Percentiles rank a stretch among this genome's conserved stretches.
Conservation (phyloP, 2,329 filamentous ascomycete genomes). For the Trichophyton equinum region DNA sequence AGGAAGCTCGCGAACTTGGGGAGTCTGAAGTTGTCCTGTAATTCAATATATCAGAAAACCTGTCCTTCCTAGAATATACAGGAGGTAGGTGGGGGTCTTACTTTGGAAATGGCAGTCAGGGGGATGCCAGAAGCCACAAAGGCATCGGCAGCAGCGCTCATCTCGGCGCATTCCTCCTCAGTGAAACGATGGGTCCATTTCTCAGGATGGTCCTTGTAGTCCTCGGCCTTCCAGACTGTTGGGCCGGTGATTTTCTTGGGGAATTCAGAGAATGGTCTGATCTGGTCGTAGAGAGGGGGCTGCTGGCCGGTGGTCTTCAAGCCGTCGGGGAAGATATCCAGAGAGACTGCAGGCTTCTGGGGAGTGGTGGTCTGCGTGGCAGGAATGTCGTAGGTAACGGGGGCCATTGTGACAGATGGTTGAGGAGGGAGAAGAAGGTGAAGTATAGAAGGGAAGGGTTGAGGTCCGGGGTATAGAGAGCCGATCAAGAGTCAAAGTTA, state of each 20-base stretch:
- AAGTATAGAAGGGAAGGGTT: neutral
- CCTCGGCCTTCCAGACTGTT: constrained; percentile 58
- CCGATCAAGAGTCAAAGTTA: neutral
- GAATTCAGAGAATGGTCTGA: constrained; percentile 58
- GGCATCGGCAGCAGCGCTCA: constrained; percentile 53
- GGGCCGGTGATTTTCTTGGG: constrained; percentile 57
- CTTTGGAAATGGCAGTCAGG: constrained; percentile 58
- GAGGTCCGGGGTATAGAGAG: neutral
- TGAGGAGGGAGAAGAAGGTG: neutral
- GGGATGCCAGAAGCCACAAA: constrained; percentile 55
- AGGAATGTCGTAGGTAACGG: constrained; percentile 12
- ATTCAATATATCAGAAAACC: neutral
- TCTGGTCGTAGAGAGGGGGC: constrained; percentile 50
- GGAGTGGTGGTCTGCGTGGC: neutral
- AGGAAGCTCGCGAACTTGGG: constrained; percentile 45
- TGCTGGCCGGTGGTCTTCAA: constrained; percentile 61
- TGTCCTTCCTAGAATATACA: no score
- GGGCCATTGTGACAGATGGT: constrained; percentile 11
- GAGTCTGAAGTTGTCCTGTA: constrained; percentile 47
- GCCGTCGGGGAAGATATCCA: constrained; percentile 48
- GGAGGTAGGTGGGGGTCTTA: constrained; percentile 13
- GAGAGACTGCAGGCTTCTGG: constrained; percentile 2
- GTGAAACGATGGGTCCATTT: constrained; percentile 63
- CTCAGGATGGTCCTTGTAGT: constrained; percentile 51
- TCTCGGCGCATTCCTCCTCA: constrained; percentile 52